These are phyloP conservation scores for Imleria badia DNA, from an alignment of 768 basidiomycete genomes.

Conservation along the genomic window DNA sequence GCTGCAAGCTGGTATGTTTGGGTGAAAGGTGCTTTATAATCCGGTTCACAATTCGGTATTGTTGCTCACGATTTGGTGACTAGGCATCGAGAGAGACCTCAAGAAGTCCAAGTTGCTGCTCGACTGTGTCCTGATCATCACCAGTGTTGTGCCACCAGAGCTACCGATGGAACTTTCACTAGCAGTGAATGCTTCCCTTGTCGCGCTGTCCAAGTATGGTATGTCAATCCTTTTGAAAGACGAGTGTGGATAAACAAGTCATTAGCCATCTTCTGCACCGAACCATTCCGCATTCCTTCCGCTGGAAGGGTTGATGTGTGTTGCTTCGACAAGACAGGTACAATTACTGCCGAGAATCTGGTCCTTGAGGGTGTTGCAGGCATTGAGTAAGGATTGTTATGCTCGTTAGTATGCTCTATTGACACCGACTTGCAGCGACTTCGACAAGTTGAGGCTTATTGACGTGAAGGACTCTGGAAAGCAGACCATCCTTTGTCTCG, in stretches of 20 bases:
- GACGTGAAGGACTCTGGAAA: conserved; percentile 73
- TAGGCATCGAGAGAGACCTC: conserved; percentile 87
- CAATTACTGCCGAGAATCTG: conserved; percentile 94
- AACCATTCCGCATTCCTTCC: conserved; percentile 95
- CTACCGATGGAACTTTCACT: conserved; percentile 96
- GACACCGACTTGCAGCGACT: conserved; percentile 40
- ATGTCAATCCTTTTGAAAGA: conserved; percentile 25
- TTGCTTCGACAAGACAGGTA: conserved; percentile 99
- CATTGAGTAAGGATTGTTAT: conserved; percentile 64
- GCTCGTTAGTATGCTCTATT: background rate
- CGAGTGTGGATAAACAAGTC: background rate
- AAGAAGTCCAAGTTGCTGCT: conserved; percentile 94
- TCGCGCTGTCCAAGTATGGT: conserved; percentile 93
- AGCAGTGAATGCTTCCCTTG: conserved; percentile 93
- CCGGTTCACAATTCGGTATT: background rate
- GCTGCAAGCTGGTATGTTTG: conserved; percentile 99
- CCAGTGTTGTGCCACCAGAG: conserved; percentile 97
- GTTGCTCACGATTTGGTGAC: conserved; percentile 5
- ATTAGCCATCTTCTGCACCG: conserved; percentile 96
- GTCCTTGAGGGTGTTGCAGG: conserved; percentile 94
- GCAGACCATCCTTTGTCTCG: conserved; percentile 85
- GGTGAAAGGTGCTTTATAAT: conserved; percentile 72
- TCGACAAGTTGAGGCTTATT: conserved; percentile 64
- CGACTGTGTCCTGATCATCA: conserved; percentile 95
- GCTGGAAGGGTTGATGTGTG: conserved; percentile 97